Percentiles rank a stretch among this genome's conserved stretches.
These are phyloP conservation scores for Aspergillus fumigatus DNA, from an alignment of 2,329 filamentous ascomycete genomes.

Conservation along the genomic window DNA sequence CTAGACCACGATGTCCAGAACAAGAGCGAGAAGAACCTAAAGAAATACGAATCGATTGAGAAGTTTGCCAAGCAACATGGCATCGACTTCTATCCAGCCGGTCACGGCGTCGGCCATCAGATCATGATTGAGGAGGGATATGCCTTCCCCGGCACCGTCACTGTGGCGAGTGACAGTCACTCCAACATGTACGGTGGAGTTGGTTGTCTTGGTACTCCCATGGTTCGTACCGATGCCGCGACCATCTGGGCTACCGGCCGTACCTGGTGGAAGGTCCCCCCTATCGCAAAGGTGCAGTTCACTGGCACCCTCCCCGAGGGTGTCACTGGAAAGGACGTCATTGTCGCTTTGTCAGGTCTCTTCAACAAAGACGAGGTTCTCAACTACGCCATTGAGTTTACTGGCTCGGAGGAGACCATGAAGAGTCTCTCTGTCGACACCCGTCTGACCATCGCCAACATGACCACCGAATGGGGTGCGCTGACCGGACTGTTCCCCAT, in stretches of 20 bases:
- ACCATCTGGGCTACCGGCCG: constrained; percentile 76
- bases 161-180: constrained; percentile 68
- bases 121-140: constrained; percentile 69
- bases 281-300: constrained; percentile 74
- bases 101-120: constrained; percentile 82
- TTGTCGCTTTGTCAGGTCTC: constrained; percentile 78
- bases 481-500: constrained; percentile 75
- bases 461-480: constrained; percentile 79
- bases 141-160: constrained; percentile 80
- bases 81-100: constrained; percentile 71
- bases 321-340: constrained; percentile 91
- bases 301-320: constrained; percentile 70
- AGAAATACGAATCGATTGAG: constrained; percentile 78
- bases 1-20: constrained; percentile 90
- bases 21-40: constrained; percentile 68
- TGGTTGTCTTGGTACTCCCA: constrained; percentile 68
- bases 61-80: constrained; percentile 75
- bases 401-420: constrained; percentile 73
- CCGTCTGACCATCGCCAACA: constrained; percentile 66
- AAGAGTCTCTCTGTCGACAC: constrained; percentile 66
- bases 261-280: constrained; percentile 88
- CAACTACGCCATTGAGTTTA: constrained; percentile 88
- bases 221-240: constrained; percentile 84
- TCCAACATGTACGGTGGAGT: constrained; percentile 81
- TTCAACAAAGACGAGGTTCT: constrained; percentile 86